Evolutionary conservation across 176 grass and related monocot genomes (phyloP).

Genomic region (Aegilops longissima): DNA sequence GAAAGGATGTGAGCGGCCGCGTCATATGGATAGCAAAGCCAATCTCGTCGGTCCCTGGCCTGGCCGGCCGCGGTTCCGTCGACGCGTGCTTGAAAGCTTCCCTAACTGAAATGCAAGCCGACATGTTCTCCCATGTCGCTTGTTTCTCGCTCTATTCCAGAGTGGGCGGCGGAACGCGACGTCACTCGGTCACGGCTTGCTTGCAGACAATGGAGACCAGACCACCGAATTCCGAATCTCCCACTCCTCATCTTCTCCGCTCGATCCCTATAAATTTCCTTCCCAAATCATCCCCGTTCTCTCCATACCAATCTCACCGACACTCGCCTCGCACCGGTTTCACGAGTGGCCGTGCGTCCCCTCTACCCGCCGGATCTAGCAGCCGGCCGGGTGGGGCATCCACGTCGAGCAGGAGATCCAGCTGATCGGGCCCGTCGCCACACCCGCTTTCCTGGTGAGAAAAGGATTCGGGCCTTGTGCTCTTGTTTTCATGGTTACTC

Average conservation of each 20-base stretch:
- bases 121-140: neutral
- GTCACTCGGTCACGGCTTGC: neutral
- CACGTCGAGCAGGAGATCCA: neutral
- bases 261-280: constrained; percentile 23
- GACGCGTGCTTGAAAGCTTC: neutral
- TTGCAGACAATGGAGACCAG: neutral
- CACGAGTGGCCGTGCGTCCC: too few relatives aligned
- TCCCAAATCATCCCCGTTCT: neutral
- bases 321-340: neutral
- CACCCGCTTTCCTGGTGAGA: neutral
- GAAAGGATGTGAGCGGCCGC: too few relatives aligned
- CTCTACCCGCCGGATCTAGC: too few relatives aligned
- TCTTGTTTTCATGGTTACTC: neutral
- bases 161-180: neutral
- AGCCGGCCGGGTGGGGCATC: too few relatives aligned
- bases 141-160: neutral
- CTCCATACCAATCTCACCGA: neutral
- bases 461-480: accelerated
- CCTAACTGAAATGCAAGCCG: neutral
- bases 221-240: neutral
- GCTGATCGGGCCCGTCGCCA: too few relatives aligned
- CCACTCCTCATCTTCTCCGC: neutral
- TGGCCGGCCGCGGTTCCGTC: neutral
- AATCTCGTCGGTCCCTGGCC: too few relatives aligned
- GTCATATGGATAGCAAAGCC: too few relatives aligned